A percentile compares a stretch with the other conserved stretches of the same genome.
Evolutionary conservation across 306 rosid genomes (phyloP).

Genomic region (Trifolium repens): DNA sequence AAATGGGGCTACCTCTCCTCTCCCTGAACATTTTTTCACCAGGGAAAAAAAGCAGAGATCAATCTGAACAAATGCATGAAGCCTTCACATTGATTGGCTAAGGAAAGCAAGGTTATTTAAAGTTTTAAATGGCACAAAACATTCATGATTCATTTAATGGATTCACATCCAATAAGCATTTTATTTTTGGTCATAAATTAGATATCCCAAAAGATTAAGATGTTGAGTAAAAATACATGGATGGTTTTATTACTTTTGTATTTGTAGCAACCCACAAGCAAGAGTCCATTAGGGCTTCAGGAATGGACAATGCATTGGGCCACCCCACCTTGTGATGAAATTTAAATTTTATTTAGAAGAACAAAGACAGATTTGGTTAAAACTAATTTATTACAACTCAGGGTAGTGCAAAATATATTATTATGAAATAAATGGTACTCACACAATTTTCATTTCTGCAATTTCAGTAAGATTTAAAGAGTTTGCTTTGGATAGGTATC

Average conservation of each 20-base stretch:
- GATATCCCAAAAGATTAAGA: constrained; percentile 1
- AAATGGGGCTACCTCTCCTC: constrained; percentile 20
- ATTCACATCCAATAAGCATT: constrained; percentile 7
- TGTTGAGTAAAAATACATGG: constrained; percentile 1
- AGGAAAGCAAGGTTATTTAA: constrained; percentile 12
- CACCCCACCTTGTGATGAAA: neutral
- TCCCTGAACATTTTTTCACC: neutral
- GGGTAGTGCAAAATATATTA: constrained; percentile 28
- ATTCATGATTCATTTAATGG: neutral
- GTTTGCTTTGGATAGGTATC: constrained; percentile 96
- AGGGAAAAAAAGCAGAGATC: constrained; percentile 25
- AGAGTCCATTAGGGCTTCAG: constrained; percentile 1
- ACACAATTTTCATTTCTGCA: constrained; percentile 99
- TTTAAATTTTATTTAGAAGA: neutral
- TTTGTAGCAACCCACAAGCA: neutral
- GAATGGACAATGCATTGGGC: neutral
- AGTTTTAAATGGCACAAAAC: constrained; percentile 25
- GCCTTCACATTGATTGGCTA: constrained; percentile 12
- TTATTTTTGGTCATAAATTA: neutral
- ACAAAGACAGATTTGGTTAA: neutral
- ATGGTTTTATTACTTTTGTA: neutral
- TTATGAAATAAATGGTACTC: constrained; percentile 48
- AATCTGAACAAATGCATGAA: constrained; percentile 25
- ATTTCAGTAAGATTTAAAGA: constrained; percentile 89
- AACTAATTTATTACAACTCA: constrained; percentile 12